A percentile compares a stretch with the other conserved stretches of the same genome.
Conservation (phyloP, 78 protist species). For the Planoprotostelium fungivorum region DNA sequence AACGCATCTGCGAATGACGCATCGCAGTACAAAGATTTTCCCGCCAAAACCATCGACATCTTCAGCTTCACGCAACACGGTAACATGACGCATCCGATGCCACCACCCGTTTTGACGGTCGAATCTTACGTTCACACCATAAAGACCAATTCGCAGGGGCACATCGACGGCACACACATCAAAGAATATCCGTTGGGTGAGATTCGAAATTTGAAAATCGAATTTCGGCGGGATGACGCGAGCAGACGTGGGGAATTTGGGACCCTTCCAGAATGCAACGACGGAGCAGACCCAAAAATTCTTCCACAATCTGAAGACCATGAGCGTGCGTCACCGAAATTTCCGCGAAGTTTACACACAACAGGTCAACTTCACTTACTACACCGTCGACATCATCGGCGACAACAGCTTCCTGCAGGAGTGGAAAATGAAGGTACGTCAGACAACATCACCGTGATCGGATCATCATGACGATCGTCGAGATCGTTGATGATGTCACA, state of each 20-base stretch:
- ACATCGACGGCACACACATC: background rate
- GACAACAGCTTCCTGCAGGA: background rate
- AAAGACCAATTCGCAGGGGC: background rate
- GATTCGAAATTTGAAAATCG: background rate
- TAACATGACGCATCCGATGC: no score
- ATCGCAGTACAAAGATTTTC: background rate
- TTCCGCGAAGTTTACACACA: background rate
- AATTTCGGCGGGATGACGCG: background rate
- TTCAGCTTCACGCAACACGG: background rate
- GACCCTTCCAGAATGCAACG: background rate
- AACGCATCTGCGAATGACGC: no score
- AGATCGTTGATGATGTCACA: background rate
- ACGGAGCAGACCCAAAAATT: background rate
- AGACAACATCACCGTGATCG: background rate
- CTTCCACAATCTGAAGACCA: background rate
- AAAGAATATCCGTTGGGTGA: background rate
- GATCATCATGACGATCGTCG: background rate
- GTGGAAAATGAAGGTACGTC: background rate
- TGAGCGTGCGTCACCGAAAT: background rate
- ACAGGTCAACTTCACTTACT: background rate
- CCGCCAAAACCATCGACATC: background rate
- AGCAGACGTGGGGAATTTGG: background rate
- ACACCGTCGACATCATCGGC: background rate
- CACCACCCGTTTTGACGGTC: background rate
- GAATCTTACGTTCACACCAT: background rate